Evolutionary conservation across 1,139 yeast species (phyloP), one percentile per base, ranked within the genome.

Genomic region (Wickerhamomyces sp.): DNA sequence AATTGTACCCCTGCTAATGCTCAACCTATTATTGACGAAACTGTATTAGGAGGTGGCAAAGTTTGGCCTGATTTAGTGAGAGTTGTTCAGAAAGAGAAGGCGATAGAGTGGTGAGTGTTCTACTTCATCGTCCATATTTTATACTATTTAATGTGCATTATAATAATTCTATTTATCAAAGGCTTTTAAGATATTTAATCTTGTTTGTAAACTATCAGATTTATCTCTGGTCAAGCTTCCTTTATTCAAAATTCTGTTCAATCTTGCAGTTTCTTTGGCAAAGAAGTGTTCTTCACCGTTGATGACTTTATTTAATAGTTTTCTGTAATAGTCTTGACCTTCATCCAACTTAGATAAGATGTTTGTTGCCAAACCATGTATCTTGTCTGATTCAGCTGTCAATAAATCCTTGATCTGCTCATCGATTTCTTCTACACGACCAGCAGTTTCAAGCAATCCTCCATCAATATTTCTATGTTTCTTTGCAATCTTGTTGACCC

Each of bases 1-100:
- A 72, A 92, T 48, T 83, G 94, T 44, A 70, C 76, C 5, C 97
- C 97, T 9, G 71, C 71, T 38, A 87, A 88, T 54, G 87, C 81
- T 16, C 70, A 71, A 40, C 81, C 85, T 2, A 78, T 92, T 14
- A 76, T 90, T 7, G 84, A 88, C 41, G 81, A 85, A 52, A 81
- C 94, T 22, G 70, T 87, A 28, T 51, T 81, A 25, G 71, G 75
- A 28, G 72, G 76, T 26, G 90, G 88, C 2, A 75, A 74, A 46
- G 87, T 85, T 5, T 82, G 85, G 73, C 85, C 92, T 0, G 80
- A 80, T 13, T 63, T 78, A 42, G 72, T 83, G n/a, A 67, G 96
- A 49, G 68, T 76, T 28, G 81, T 76, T 10, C 80, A 78, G 49
- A 75, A 70, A 54, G 71, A 67, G 44, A 65, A 67, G 40, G 68